These are phyloP conservation scores for Hymenoscyphus fraxineus DNA, from an alignment of 2,329 filamentous ascomycete genomes.

Conservation along the genomic window DNA sequence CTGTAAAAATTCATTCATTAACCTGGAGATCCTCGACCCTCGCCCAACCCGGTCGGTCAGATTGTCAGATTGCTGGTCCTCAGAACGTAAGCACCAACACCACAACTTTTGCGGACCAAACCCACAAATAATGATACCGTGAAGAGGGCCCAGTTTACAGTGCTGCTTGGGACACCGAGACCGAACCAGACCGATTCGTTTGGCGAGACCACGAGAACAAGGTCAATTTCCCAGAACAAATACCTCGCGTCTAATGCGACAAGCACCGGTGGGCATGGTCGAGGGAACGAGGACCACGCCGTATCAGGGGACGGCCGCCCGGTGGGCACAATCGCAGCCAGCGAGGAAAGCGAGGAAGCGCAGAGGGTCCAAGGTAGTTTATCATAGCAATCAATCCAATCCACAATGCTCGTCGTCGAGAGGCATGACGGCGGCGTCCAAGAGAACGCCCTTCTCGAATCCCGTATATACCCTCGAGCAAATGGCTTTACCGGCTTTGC, in stretches of 20 bases:
- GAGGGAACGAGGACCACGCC: conserved; percentile 3
- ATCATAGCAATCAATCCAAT: conserved; percentile 6
- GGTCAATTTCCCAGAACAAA: background rate
- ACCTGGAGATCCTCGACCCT: background rate
- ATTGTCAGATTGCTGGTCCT: background rate
- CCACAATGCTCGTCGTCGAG: conserved; percentile 10
- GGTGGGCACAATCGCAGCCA: conserved; percentile 5
- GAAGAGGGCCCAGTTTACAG: background rate
- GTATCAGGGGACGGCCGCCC: background rate
- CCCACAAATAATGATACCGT: background rate
- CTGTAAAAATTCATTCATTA: conserved; percentile 4
- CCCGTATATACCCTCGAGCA: conserved; percentile 5
- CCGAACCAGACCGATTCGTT: background rate
- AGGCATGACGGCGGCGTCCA: conserved; percentile 3
- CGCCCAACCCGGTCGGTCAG: background rate
- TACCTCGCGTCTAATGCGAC: background rate
- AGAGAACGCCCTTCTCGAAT: background rate
- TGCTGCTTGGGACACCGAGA: background rate
- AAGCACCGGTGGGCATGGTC: conserved; percentile 7
- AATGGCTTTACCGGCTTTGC: background rate
- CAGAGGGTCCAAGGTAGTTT: conserved; percentile 23
- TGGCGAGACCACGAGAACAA: background rate
- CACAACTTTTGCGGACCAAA: conserved; percentile 2
- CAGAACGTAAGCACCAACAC: conserved; percentile 7
- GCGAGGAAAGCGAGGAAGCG: conserved; percentile 18